Base-by-base conservation (phyloP, 2,329 filamentous ascomycete genomes). In the Talaromyces sp. region DNA sequence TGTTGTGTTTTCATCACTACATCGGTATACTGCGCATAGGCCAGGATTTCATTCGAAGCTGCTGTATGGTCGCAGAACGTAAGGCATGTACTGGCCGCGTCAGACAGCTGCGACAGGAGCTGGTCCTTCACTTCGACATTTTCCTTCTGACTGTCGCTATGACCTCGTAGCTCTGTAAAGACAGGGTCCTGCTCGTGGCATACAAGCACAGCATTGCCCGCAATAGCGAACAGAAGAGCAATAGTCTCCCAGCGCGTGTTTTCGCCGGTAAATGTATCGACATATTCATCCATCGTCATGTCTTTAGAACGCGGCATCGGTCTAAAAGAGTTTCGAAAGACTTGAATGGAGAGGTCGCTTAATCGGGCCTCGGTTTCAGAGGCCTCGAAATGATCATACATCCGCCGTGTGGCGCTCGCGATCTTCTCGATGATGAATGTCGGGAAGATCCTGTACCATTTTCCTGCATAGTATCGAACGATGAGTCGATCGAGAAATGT, bases 201-300 rank as follows among this genome's bases (percentile, higher is more conserved):
- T 30, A 60, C 69, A 62, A 69, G 72, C 64, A 66, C 64, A 58
- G 76, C 71, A 62, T 75, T 68, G n/a, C 74, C 73, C 13, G 73
- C 69, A n/a, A 73, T 68, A 4, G 75, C 69, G 22, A 80, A 70
- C 10, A 80, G 72, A 44, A 39, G 73, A 71, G 67, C 68, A 33
- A 70, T 60, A 49, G 65, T 67, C 49, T 70, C 68, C 66, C 67
- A 69, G 47, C 68, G 62, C 15, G 67, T 58, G 39, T 66, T 66
- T 11, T 59, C 58, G 4, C 64, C 67, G 2, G 63, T 61, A 32
- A 62, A 64, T 0, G 69, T 67, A 6, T 64, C 61, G 52, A 65
- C 70, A 55, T 75, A 75, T 9, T 74, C 70, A n/a, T 70, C 64
- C 2, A 70, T 62, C 1, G 68, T 71, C 71, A 73, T 74, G 0